phyloP scores from a whole-genome alignment of 441 rosid genomes.

The Arabidopsis lyrata region DNA sequence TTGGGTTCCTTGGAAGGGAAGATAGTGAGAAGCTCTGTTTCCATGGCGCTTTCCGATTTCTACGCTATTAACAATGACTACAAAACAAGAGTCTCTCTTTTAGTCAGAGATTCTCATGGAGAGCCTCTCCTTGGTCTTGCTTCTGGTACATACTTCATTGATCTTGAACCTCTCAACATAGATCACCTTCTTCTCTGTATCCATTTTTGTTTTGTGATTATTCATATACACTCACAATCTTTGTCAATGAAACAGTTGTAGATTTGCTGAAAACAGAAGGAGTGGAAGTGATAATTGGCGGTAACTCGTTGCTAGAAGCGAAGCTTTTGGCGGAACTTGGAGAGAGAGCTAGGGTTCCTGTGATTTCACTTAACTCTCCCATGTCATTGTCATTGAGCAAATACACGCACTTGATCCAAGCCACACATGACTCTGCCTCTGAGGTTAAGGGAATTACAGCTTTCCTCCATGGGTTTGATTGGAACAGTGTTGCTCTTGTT shows the following conservation, averaged over 20 bases:
- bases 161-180: not conserved
- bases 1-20: conserved; percentile 43
- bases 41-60: conserved; percentile 49
- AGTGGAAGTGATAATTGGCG: conserved; percentile 48
- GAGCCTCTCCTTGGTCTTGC: conserved; percentile 45
- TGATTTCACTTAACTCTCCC: conserved; percentile 44
- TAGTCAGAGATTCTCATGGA: conserved; percentile 39
- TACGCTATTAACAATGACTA: conserved; percentile 38
- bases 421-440: conserved; percentile 37
- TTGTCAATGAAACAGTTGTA: conserved; percentile 25
- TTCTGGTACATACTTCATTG: conserved; percentile 25
- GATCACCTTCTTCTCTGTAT: not conserved
- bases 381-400: conserved; percentile 25
- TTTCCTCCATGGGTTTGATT: conserved; percentile 34
- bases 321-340: conserved; percentile 49
- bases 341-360: conserved; percentile 42
- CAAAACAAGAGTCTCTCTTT: conserved; percentile 43
- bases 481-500: conserved; percentile 47
- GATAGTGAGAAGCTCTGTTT: conserved; percentile 41
- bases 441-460: conserved; percentile 47
- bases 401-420: conserved; percentile 47
- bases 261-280: conserved; percentile 34
- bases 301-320: conserved; percentile 36
- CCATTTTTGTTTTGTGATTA: not conserved
- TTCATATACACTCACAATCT: not conserved